phyloP scores from a whole-genome alignment of 1,139 yeast species.

The Suhomyces bolitotheri region DNA sequence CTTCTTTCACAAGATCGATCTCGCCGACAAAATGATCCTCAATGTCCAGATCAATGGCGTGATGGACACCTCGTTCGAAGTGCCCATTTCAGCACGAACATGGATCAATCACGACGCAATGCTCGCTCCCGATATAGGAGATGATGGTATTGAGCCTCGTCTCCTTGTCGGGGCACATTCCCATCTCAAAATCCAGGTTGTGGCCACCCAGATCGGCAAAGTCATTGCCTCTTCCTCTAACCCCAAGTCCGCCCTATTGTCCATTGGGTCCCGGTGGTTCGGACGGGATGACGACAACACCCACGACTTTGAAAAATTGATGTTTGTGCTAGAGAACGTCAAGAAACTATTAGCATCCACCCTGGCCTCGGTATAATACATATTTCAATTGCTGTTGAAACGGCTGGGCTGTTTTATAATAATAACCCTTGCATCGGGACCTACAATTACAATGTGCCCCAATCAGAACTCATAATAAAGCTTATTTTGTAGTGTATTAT shows the following conservation, averaged over 20 bases:
- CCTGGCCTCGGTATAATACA: too few relatives aligned
- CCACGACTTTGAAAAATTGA: slow-evolving; percentile 38
- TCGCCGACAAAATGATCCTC: slow-evolving; percentile 35
- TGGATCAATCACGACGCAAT: slow-evolving; percentile 18
- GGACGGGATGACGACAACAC: slow-evolving; percentile 38
- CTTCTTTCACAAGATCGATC: slow-evolving; percentile 39
- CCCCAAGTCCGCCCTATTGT: slow-evolving; percentile 38
- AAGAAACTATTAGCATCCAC: slow-evolving; percentile 22
- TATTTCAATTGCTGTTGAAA: too few relatives aligned
- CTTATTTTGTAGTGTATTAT: too few relatives aligned
- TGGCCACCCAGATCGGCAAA: slow-evolving; percentile 48
- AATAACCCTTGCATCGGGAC: too few relatives aligned
- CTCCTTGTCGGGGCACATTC: slow-evolving; percentile 43
- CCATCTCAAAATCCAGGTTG: slow-evolving; percentile 42
- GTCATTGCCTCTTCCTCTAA: slow-evolving; percentile 25
- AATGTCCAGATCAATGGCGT: slow-evolving; percentile 41
- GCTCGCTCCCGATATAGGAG: slow-evolving; percentile 20
- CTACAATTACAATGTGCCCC: too few relatives aligned
- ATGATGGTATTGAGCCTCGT: slow-evolving; percentile 39
- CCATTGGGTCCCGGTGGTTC: slow-evolving; percentile 47
- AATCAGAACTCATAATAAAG: too few relatives aligned
- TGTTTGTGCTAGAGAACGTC: slow-evolving; percentile 40
- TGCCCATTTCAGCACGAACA: slow-evolving; percentile 41
- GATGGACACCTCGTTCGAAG: slow-evolving; percentile 44
- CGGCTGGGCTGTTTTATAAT: too few relatives aligned